phyloP scores from a whole-genome alignment of 805 yeast genomes.

The Sungouiella blattae region DNA sequence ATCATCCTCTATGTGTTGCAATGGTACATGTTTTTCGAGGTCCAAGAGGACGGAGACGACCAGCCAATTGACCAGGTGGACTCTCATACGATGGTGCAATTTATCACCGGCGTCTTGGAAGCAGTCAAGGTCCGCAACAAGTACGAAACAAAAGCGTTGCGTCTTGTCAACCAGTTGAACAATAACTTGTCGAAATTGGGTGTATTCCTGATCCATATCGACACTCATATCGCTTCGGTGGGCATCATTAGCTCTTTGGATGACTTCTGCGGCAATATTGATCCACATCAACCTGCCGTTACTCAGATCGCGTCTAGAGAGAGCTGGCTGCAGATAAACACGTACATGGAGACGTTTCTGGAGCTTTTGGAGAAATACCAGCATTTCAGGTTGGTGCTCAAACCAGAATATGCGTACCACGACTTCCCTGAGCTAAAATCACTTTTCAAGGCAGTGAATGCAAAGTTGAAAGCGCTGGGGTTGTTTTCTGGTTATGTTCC shows the following conservation, averaged over 20 bases:
- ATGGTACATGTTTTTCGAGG: slow-evolving; percentile 47
- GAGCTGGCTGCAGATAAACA: neutral
- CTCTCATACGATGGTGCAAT: slow-evolving; percentile 2
- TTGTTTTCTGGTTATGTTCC: slow-evolving; percentile 12
- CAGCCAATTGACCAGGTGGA: neutral
- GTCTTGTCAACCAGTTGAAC: slow-evolving; percentile 25
- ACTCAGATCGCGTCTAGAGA: slow-evolving; percentile 1
- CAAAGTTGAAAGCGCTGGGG: slow-evolving; percentile 8
- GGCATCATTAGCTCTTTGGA: slow-evolving; percentile 2
- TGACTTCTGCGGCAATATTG: slow-evolving; percentile 2
- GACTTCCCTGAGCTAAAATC: slow-evolving; percentile 14
- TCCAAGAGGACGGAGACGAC: neutral
- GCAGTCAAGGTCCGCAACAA: slow-evolving; percentile 22
- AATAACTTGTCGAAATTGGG: slow-evolving; percentile 4
- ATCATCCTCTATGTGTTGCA: slow-evolving; percentile 56
- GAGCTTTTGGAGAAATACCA: slow-evolving; percentile 1
- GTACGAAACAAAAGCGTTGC: slow-evolving; percentile 29
- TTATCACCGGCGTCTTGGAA: slow-evolving; percentile 7
- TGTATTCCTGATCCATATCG: slow-evolving; percentile 1
- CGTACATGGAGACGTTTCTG: neutral
- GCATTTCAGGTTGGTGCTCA: slow-evolving; percentile 2
- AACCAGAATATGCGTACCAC: slow-evolving; percentile 8
- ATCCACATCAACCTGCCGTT: neutral
- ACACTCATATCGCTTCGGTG: too few species aligned
- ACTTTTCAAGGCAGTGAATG: slow-evolving; percentile 6